These are phyloP conservation scores for Puya raimondii DNA, from an alignment of 176 grass and related monocot genomes.

Conservation along the genomic window DNA sequence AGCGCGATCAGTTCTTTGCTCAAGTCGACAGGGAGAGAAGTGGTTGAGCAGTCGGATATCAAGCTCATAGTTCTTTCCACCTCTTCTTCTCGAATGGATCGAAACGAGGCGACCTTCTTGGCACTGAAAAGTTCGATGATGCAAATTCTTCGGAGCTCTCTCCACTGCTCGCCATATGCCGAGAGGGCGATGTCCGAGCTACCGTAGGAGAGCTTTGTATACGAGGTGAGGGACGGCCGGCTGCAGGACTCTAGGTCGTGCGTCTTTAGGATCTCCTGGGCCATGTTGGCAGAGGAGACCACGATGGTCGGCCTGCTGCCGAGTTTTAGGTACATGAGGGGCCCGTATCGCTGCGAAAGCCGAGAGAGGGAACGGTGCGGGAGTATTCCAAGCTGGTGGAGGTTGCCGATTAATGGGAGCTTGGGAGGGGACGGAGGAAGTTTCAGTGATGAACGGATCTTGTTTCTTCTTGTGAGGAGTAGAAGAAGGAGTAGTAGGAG, in stretches of 20 bases:
- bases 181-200: background rate
- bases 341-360: background rate
- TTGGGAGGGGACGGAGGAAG: background rate
- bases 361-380: background rate
- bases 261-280: background rate
- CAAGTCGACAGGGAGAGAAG: background rate
- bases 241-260: constrained; percentile 3
- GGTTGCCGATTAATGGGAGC: background rate
- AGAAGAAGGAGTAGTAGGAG: too few relatives aligned
- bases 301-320: background rate
- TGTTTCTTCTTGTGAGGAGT: too few relatives aligned
- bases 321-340: background rate
- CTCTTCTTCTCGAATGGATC: constrained; percentile 3
- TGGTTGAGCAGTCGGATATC: background rate
- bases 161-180: constrained; percentile 5
- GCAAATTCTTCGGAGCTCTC: constrained; percentile 9
- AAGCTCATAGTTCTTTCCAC: constrained; percentile 1
- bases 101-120: constrained; percentile 12
- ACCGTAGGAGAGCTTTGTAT: constrained; percentile 9
- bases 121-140: background rate
- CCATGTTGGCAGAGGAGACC: background rate
- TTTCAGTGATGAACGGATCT: too few relatives aligned
- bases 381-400: background rate
- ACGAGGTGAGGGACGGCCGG: background rate
- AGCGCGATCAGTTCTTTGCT: constrained; percentile 4